Evolutionary conservation across 306 rosid genomes (phyloP).

Genomic region (Vicia faba): DNA sequence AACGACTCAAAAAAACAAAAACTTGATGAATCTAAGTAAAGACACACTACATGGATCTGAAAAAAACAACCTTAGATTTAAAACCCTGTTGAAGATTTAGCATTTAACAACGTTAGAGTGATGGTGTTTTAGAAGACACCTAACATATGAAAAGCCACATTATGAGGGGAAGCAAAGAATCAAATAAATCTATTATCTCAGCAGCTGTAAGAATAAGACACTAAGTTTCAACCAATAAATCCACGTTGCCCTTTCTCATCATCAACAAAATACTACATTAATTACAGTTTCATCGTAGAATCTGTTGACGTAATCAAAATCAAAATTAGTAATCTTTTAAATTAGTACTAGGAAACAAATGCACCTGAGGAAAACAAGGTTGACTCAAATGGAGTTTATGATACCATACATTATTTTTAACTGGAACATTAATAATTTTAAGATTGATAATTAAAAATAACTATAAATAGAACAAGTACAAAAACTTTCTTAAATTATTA

Average conservation of each 20-base stretch:
- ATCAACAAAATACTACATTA: not conserved
- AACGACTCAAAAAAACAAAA: conserved; percentile 6
- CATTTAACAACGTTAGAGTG: conserved; percentile 48
- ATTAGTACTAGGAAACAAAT: not conserved
- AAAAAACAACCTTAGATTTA: conserved; percentile 27
- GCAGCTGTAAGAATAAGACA: conserved; percentile 67
- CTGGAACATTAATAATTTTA: not conserved
- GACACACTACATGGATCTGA: conserved; percentile 60
- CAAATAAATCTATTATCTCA: conserved; percentile 1
- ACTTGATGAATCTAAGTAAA: conserved; percentile 37
- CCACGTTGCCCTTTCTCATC: conserved; percentile 35
- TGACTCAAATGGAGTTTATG: conserved; percentile 6
- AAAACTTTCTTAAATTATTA: no score
- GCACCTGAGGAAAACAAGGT: conserved; percentile 33
- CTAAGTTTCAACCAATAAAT: conserved; percentile 44
- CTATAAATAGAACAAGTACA: no score
- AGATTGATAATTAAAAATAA: not conserved
- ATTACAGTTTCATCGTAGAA: conserved; percentile 25
- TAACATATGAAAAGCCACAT: conserved; percentile 67
- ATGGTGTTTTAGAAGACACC: conserved; percentile 42
- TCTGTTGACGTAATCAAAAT: conserved; percentile 33
- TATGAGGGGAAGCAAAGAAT: conserved; percentile 78
- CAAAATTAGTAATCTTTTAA: not conserved
- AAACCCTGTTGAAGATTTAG: conserved; percentile 33
- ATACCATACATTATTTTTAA: not conserved